These are phyloP conservation scores for Globisporangium iwayamae DNA, from an alignment of 352 stramenopile genomes.

Conservation along the genomic window DNA sequence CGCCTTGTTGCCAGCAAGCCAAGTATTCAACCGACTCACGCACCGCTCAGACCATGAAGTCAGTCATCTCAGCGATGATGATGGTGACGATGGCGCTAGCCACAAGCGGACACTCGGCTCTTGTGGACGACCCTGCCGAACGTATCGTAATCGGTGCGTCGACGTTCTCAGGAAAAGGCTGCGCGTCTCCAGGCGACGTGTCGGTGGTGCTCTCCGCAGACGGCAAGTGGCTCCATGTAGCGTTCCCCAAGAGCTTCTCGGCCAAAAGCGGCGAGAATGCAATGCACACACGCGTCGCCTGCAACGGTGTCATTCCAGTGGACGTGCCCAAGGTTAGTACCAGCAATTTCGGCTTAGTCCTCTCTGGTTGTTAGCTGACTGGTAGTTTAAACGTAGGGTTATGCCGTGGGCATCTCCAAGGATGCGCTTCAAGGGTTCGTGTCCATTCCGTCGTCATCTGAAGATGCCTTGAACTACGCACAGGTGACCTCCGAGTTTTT, in stretches of 20 bases:
- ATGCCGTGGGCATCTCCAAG: conserved; percentile 24
- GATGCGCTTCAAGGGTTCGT: conserved; percentile 20
- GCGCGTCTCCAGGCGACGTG: neutral
- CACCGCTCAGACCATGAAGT: neutral
- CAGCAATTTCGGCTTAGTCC: neutral
- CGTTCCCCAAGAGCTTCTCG: conserved; percentile 7
- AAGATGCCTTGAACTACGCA: conserved; percentile 7
- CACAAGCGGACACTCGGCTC: neutral
- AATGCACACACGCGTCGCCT: conserved; percentile 8
- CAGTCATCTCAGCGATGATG: neutral
- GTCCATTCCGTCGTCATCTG: conserved; percentile 2
- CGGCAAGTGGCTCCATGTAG: conserved; percentile 3
- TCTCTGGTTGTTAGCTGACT: neutral
- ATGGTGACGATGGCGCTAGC: neutral
- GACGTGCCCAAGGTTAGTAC: neutral
- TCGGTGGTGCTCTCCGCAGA: conserved; percentile 5
- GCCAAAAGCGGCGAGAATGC: neutral
- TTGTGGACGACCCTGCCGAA: neutral
- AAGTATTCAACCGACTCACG: neutral
- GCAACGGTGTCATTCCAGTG: conserved; percentile 12
- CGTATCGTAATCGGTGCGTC: neutral
- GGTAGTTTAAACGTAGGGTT: conserved; percentile 2
- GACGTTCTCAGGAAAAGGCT: conserved; percentile 14
- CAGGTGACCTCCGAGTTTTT: conserved; percentile 20
- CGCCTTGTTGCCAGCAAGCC: neutral